Conservation (phyloP, 2,329 filamentous ascomycete species). For the Anisogramma anomala region DNA sequence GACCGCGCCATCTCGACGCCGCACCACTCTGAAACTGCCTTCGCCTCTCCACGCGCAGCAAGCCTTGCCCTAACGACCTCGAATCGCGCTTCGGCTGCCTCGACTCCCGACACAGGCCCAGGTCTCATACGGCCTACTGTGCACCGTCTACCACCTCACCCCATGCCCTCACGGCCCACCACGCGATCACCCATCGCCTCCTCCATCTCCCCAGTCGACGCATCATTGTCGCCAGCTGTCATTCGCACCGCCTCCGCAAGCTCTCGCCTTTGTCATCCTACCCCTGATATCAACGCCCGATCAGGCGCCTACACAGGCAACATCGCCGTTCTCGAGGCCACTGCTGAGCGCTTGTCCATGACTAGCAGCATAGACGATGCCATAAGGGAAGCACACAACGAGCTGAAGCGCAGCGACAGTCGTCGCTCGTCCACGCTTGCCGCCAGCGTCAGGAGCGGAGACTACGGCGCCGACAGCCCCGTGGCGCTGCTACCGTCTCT, state of each 20-base stretch:
- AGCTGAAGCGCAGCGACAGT: conserved; percentile 60
- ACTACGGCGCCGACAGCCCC: conserved; percentile 19
- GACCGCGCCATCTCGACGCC: conserved; percentile 9
- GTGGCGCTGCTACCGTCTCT: conserved; percentile 17
- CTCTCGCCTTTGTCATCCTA: conserved; percentile 43
- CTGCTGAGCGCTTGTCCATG: conserved; percentile 61
- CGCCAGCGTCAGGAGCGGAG: conserved; percentile 27
- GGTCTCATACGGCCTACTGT: conserved; percentile 6
- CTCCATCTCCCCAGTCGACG: conserved; percentile 7
- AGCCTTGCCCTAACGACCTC: conserved; percentile 1
- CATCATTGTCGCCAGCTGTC: conserved; percentile 28
- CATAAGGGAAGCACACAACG: conserved; percentile 60
- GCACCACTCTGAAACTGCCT: background rate
- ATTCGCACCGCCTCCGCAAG: conserved; percentile 35
- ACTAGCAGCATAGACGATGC: conserved; percentile 68
- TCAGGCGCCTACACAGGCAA: conserved; percentile 53
- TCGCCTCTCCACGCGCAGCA: conserved; percentile 2
- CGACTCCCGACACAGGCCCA: conserved; percentile 10
- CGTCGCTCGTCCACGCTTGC: conserved; percentile 51
- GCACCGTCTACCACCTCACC: conserved; percentile 3
- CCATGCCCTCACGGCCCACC: conserved; percentile 9
- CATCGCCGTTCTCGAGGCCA: conserved; percentile 63
- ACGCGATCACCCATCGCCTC: conserved; percentile 5
- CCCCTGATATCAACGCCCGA: conserved; percentile 49
- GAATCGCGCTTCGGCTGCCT: conserved; percentile 8